Base-by-base conservation (phyloP, 352 stramenopile species). In the Phytophthora litchii region DNA sequence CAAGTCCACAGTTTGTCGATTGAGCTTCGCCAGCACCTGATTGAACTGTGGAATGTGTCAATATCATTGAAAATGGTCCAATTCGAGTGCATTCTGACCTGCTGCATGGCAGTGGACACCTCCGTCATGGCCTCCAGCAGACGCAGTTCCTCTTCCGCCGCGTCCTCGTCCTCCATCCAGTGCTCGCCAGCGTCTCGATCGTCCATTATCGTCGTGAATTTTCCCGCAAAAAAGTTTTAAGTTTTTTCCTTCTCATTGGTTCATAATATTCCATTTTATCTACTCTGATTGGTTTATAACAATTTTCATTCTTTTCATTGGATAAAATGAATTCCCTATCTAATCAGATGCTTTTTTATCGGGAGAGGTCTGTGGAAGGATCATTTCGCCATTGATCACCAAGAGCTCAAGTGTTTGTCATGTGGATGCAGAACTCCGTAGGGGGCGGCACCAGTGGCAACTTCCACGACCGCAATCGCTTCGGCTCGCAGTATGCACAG, bases 341-440 rank as follows among this genome's bases (percentile, higher is more conserved):
- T 44, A 58, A 59, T 68, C 58, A 66, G 56, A 64, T 59, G 55
- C 54, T 44, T 60, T n/a, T 45, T 54, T 35, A 53, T 53, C n/a
- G 20, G 27, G 44, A 43, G 54, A 54, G 46, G 31, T 51, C 31
- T 42, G 19, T 57, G 44, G 44, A 53, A 53, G 21, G 42, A 44
- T 61, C 36, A 55, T 64, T 57, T 29, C 44, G 19, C 4, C 13
- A 54, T 16, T 40, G 25, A 13, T 17, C 32, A 2, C 11, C 46
- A 43, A 58, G 35, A 31, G 21, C 48, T 16, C n/a, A 49, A 32
- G 20, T n/a, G 19, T n/a, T n/a, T n/a, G n/a, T 3, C 16, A 75
- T 75, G 67, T 89, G 80, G 80, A 89, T 89, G 80, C 80, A 89
- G 37, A 78, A 86, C 43, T 83, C 72, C 19, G 76, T 80, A 40